Base-by-base conservation (phyloP, 495 filamentous ascomycete genomes). In the Neurospora tetraspora region DNA sequence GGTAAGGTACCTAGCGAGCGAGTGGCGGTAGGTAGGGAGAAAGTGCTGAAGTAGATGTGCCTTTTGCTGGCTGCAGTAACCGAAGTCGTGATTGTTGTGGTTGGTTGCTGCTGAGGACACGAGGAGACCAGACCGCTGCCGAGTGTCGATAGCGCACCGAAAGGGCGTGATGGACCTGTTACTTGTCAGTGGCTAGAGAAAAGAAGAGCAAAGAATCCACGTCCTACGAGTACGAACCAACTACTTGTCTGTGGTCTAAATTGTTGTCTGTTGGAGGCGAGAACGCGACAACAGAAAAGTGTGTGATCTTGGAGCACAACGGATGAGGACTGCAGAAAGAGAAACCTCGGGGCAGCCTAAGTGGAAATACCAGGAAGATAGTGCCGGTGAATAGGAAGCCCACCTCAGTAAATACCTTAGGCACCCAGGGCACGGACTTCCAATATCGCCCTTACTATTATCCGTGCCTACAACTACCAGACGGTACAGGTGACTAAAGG, bases 131-230 rank as follows among this genome's bases (percentile, higher is more conserved):
- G 6, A 42, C 2, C 4, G 40, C 40, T 18, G n/a, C n/a, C n/a
- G n/a, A n/a, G n/a, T n/a, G 14, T 18, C 40, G 14, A 18, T 7
- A 18, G 16, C 5, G 40, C 40, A 42, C 16, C 40, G 8, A 18
- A 6, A 16, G 39, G 1, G 2, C 12, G 14, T 16, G 1, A 40
- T 40, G 39, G 1, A 6, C 39, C 6, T 40, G 39, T 40, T 16
- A 0, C 39, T 40, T 0, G 39, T 40, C 0, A 0, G 12, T 40
- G 12, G 0, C 1, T 2, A 40, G 1, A 5, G 4, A 14, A 40
- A 40, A 6, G 0, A 6, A 16, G 39, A 12, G 39, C 39, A 6
- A 40, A 6, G 12, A 0, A 14, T 40, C 12, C 16, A 18, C 16
- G 40, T 7, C 40, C 2, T 42, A 2, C 40, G 40, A 42, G 16